Conservation (phyloP, 352 stramenopile genomes). For the Globisporangium sylvaticum region DNA sequence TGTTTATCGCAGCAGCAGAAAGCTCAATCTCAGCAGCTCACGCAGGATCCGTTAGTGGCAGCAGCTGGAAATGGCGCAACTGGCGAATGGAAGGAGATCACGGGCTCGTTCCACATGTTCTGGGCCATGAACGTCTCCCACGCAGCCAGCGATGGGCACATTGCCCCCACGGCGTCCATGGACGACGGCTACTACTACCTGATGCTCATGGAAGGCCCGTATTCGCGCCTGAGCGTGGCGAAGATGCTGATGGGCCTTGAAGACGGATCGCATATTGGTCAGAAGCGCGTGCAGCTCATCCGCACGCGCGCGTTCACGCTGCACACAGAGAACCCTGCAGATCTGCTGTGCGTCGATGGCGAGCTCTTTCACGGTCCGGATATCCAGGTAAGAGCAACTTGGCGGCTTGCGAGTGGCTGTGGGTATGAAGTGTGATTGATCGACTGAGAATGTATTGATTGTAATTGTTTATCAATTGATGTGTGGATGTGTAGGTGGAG, state of each 20-base stretch:
- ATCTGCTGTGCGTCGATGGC: conserved; percentile 61
- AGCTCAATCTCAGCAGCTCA: neutral
- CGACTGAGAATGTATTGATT: neutral
- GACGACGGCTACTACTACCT: conserved; percentile 62
- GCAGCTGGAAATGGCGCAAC: neutral
- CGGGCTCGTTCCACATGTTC: conserved; percentile 29
- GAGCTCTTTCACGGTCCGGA: conserved; percentile 46
- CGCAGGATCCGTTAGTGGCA: neutral
- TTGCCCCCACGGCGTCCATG: conserved; percentile 21
- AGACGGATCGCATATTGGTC: conserved; percentile 38
- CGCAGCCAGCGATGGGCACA: conserved; percentile 23
- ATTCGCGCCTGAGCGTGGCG: conserved; percentile 32
- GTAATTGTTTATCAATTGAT: neutral
- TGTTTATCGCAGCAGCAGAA: conserved; percentile 22
- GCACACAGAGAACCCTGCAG: conserved; percentile 21
- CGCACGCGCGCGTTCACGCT: conserved; percentile 61
- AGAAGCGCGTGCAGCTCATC: conserved; percentile 42
- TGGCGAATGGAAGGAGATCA: conserved; percentile 22
- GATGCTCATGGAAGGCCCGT: conserved; percentile 40
- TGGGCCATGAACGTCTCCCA: conserved; percentile 36
- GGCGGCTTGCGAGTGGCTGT: neutral
- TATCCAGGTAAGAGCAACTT: conserved; percentile 24
- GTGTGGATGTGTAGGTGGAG: conserved; percentile 17
- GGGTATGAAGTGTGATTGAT: neutral
- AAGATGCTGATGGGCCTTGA: conserved; percentile 56